A percentile compares a stretch with the other conserved stretches of the same genome.
phyloP scores from a whole-genome alignment of 1,284 basidiomycete species.

The Trichosporon coremiiforme region DNA sequence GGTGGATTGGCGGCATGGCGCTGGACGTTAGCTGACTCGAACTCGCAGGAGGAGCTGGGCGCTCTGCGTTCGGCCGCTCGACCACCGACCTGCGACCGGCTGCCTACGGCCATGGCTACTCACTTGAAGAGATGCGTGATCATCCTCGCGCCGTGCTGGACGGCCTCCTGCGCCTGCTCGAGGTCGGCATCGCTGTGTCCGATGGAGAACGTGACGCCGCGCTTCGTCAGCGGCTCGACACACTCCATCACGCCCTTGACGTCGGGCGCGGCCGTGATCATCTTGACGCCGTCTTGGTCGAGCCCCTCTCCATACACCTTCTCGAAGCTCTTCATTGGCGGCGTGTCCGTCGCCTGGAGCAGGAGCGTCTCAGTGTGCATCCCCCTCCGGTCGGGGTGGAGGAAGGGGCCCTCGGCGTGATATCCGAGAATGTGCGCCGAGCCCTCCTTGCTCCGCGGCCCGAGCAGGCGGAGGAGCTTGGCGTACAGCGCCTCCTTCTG shows the following conservation, averaged over 20 bases:
- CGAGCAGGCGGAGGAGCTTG: constrained; percentile 59
- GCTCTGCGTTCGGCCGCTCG: too few species aligned
- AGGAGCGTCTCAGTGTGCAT: constrained; percentile 75
- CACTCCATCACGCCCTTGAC: constrained; percentile 75
- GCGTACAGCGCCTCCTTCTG: constrained; percentile 47
- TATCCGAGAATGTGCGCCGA: constrained; percentile 74
- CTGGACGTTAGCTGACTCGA: constrained; percentile 26
- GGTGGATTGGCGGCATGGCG: constrained; percentile 48
- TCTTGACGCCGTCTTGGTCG: constrained; percentile 66
- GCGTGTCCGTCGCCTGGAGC: constrained; percentile 59
- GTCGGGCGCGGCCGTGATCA: constrained; percentile 85
- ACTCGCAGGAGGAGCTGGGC: not conserved
- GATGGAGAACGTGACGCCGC: constrained; percentile 76
- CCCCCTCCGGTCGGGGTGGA: constrained; percentile 68
- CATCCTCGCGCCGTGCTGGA: constrained; percentile 64
- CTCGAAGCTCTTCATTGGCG: constrained; percentile 62
- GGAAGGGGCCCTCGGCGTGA: constrained; percentile 88
- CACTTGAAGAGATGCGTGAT: constrained; percentile 91
- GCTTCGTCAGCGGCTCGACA: constrained; percentile 64
- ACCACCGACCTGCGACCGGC: too few species aligned
- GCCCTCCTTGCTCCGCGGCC: constrained; percentile 35
- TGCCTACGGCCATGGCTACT: constrained; percentile 21
- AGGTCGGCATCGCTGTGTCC: constrained; percentile 68
- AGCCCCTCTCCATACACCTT: constrained; percentile 66
- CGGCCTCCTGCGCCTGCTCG: constrained; percentile 43